Evolutionary conservation across 1,284 basidiomycete species (phyloP).

Genomic region (Ceratobasidium sp.): DNA sequence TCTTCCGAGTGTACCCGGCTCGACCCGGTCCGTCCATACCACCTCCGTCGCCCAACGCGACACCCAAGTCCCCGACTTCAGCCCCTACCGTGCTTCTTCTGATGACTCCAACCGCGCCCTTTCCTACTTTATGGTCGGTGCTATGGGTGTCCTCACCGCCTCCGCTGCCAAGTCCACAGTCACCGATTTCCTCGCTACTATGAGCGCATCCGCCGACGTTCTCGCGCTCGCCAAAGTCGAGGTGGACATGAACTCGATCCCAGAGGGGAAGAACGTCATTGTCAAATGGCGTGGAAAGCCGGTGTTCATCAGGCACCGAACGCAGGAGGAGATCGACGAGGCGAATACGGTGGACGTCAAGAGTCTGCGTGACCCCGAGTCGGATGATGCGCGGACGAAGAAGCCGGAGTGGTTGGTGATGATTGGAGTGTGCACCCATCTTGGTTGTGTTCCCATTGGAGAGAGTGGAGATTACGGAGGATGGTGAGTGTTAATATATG

Average conservation of each 20-base stretch:
- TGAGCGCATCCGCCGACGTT: constrained; percentile 98
- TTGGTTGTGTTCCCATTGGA: constrained; percentile 99
- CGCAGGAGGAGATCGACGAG: constrained; percentile 92
- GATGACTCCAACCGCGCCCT: constrained; percentile 83
- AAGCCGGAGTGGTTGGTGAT: constrained; percentile 99
- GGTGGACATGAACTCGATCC: constrained; percentile 91
- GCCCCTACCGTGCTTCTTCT: constrained; percentile 82
- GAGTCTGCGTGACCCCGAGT: constrained; percentile 91
- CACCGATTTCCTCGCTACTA: constrained; percentile 94
- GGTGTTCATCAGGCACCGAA: constrained; percentile 99
- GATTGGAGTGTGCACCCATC: constrained; percentile 98
- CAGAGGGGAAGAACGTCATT: constrained; percentile 97
- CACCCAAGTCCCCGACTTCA: constrained; percentile 89
- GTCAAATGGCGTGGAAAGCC: constrained; percentile 99
- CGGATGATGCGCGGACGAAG: constrained; percentile 90
- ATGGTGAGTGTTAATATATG: constrained; percentile 71
- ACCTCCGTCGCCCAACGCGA: constrained; percentile 64
- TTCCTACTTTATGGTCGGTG: constrained; percentile 98
- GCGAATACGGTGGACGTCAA: constrained; percentile 90
- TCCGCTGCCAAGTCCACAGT: constrained; percentile 95
- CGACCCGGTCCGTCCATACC: constrained; percentile 77
- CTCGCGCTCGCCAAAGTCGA: constrained; percentile 99
- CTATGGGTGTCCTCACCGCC: constrained; percentile 93
- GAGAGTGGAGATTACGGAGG: constrained; percentile 98
- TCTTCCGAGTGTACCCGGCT: constrained; percentile 69